phyloP scores from a whole-genome alignment of 2,329 filamentous ascomycete species.

The Taxawa tesnikishii region DNA sequence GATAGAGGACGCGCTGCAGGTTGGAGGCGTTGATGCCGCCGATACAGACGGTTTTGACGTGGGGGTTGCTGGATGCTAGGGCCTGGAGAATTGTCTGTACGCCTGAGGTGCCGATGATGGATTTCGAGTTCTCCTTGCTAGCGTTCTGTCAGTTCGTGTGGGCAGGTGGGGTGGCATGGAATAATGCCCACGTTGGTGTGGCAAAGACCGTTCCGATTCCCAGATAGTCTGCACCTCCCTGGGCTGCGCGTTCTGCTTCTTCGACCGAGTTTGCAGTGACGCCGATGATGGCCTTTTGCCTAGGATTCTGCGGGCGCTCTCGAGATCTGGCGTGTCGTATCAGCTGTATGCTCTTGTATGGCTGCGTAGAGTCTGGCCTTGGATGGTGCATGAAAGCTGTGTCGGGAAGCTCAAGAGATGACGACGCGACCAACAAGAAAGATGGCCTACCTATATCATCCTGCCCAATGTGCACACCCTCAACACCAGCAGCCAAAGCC shows the following conservation, averaged over 20 bases:
- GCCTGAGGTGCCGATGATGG: conserved; percentile 63
- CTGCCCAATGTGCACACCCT: conserved; percentile 90
- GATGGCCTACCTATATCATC: conserved; percentile 66
- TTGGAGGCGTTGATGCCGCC: conserved; percentile 76
- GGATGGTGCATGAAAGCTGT: neutral
- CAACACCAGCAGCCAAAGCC: conserved; percentile 70
- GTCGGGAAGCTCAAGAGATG: neutral
- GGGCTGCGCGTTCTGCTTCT: conserved; percentile 61
- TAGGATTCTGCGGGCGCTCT: conserved; percentile 57
- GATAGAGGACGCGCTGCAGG: conserved; percentile 59
- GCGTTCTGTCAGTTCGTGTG: conserved; percentile 7
- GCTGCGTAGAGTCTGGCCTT: no score
- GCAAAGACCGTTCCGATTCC: conserved; percentile 85
- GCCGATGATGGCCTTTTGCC: conserved; percentile 73
- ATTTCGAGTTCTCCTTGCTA: conserved; percentile 78
- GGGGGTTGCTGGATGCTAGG: conserved; percentile 36
- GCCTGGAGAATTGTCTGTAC: conserved; percentile 52
- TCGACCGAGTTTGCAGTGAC: conserved; percentile 66
- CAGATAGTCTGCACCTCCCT: conserved; percentile 75
- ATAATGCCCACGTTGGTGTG: conserved; percentile 55
- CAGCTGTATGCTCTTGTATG: no score
- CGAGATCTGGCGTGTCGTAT: conserved; percentile 34
- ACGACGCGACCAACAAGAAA: neutral
- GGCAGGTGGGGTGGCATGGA: conserved; percentile 2
- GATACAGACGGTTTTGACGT: conserved; percentile 65